phyloP scores from a whole-genome alignment of 805 yeast species.

The Metschnikowia corniflorae region DNA sequence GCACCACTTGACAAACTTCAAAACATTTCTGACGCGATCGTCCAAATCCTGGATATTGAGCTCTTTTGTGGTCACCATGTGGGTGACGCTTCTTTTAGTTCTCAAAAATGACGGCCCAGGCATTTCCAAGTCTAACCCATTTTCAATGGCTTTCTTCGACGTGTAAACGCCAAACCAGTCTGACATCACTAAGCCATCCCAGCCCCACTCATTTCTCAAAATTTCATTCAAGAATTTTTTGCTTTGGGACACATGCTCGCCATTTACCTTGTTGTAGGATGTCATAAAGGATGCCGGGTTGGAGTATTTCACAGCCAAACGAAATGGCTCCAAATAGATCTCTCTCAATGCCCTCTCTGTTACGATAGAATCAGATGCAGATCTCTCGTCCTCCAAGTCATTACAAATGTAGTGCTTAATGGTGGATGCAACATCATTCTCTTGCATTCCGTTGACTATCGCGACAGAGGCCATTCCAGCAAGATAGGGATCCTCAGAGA shows the following conservation, averaged over 20 bases:
- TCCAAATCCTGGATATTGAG: slow-evolving; percentile 24
- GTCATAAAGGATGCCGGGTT: slow-evolving; percentile 31
- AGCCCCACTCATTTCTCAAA: slow-evolving; percentile 29
- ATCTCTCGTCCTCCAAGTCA: slow-evolving; percentile 32
- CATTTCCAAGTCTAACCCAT: slow-evolving; percentile 35
- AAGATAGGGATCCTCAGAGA: slow-evolving; percentile 32
- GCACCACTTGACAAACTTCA: slow-evolving; percentile 26
- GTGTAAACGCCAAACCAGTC: slow-evolving; percentile 35
- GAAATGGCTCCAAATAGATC: slow-evolving; percentile 33
- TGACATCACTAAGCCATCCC: slow-evolving; percentile 33
- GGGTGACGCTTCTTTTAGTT: slow-evolving; percentile 15
- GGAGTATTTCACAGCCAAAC: slow-evolving; percentile 30
- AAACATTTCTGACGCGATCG: slow-evolving; percentile 26
- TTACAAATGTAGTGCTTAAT: slow-evolving; percentile 33
- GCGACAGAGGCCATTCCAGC: slow-evolving; percentile 26
- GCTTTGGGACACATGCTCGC: slow-evolving; percentile 28
- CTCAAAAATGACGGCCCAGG: slow-evolving; percentile 31
- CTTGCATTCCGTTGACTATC: slow-evolving; percentile 29
- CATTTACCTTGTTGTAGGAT: slow-evolving; percentile 30
- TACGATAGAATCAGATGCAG: slow-evolving; percentile 26
- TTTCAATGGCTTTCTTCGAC: slow-evolving; percentile 23
- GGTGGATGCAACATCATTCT: slow-evolving; percentile 28
- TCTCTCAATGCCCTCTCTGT: slow-evolving; percentile 32
- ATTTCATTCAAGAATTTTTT: slow-evolving; percentile 22
- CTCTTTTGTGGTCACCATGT: slow-evolving; percentile 26